These are phyloP conservation scores for Penicillium vulpinum DNA, from an alignment of 2,329 filamentous ascomycete genomes.

Conservation along the genomic window DNA sequence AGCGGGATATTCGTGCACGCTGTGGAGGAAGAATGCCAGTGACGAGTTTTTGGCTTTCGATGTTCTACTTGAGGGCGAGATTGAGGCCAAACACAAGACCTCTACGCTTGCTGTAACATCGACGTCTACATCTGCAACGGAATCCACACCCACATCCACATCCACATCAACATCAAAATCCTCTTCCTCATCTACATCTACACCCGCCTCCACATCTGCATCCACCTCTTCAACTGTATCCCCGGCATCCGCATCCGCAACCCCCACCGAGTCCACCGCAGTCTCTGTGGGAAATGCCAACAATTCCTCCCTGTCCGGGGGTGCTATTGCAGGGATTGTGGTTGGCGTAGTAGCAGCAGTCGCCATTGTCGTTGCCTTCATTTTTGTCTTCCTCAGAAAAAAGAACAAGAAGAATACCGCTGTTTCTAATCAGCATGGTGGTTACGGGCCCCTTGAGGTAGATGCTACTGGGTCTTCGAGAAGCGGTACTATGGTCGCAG, in stretches of 20 bases:
- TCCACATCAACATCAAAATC: too few species aligned
- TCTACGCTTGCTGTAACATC: background rate
- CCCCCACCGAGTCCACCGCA: background rate
- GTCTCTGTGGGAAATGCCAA: background rate
- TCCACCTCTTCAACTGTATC: background rate
- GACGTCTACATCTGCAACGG: background rate
- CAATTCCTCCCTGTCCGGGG: slow-evolving; percentile 5
- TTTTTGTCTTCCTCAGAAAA: background rate
- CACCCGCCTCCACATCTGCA: background rate
- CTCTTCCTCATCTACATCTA: too few species aligned
- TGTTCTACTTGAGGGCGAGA: slow-evolving; percentile 5
- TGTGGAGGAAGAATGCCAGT: slow-evolving; percentile 14
- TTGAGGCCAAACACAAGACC: background rate
- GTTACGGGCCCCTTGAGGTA: slow-evolving; percentile 1
- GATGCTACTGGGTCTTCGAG: slow-evolving; percentile 2
- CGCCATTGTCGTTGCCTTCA: background rate
- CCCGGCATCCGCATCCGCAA: background rate
- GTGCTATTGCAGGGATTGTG: slow-evolving; percentile 16
- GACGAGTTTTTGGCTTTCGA: slow-evolving; percentile 6
- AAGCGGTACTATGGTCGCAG: background rate
- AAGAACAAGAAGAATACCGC: background rate
- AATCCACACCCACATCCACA: background rate
- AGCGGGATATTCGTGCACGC: slow-evolving; percentile 10
- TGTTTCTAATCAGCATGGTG: background rate
- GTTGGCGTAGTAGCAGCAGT: slow-evolving; percentile 11